Percentiles rank a stretch among this genome's conserved stretches.
Evolutionary conservation across 345 rosid species (phyloP).

Genomic region (Ceriops zippeliana): DNA sequence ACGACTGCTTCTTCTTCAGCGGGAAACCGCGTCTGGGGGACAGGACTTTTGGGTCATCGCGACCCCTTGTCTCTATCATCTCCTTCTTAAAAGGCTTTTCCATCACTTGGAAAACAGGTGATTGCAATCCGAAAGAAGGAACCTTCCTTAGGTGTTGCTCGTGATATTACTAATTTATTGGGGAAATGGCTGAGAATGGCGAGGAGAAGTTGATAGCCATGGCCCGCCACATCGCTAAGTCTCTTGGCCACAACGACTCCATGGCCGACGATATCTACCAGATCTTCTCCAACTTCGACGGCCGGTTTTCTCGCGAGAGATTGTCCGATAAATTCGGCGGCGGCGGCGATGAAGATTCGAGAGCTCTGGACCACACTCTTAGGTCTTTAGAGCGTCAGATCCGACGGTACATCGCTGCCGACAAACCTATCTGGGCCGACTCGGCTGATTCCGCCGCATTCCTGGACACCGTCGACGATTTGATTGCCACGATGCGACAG

Average conservation of each 20-base stretch:
- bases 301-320: constrained; percentile 82
- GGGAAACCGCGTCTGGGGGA: too few relatives aligned
- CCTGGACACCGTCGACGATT: constrained; percentile 67
- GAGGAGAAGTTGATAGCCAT: constrained; percentile 86
- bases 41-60: too few relatives aligned
- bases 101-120: too few relatives aligned
- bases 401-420: constrained; percentile 59
- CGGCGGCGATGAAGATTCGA: constrained; percentile 31
- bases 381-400: constrained; percentile 63
- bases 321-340: constrained; percentile 41
- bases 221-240: constrained; percentile 92
- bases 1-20: too few relatives aligned
- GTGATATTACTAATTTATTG: too few relatives aligned
- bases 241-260: constrained; percentile 76
- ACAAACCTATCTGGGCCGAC: constrained; percentile 80
- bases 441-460: constrained; percentile 68
- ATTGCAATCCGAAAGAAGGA: too few relatives aligned
- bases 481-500: constrained; percentile 45
- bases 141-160: too few relatives aligned
- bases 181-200: constrained; percentile 48
- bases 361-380: constrained; percentile 47
- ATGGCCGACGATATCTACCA: constrained; percentile 88
- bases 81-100: too few relatives aligned
- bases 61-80: too few relatives aligned
- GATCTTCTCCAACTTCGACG: constrained; percentile 87